Evolutionary conservation across 2,329 filamentous ascomycete species (phyloP).

Genomic region (Aulographum hederae): DNA sequence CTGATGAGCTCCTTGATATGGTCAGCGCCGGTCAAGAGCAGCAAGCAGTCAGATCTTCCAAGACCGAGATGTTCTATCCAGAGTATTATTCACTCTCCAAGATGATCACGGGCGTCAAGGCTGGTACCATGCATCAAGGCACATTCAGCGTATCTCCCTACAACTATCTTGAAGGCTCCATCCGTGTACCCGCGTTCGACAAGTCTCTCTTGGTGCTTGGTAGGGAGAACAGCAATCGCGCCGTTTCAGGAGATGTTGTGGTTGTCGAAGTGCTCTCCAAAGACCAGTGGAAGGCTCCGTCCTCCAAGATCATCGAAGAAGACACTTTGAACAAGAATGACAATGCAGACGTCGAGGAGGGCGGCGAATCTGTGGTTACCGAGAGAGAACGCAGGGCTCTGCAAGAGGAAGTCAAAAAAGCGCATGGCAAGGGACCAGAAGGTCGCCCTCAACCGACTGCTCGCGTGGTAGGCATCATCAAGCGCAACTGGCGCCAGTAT

Average conservation of each 20-base stretch:
- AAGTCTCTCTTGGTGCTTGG: slow-evolving; percentile 77
- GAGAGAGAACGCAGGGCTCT: slow-evolving; percentile 73
- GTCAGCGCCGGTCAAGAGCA: slow-evolving; percentile 63
- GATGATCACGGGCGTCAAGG: slow-evolving; percentile 86
- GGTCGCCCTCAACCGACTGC: slow-evolving; percentile 76
- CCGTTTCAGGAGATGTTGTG: slow-evolving; percentile 80
- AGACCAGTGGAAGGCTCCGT: slow-evolving; percentile 93
- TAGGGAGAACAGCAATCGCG: slow-evolving; percentile 87
- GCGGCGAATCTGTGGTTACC: slow-evolving; percentile 55
- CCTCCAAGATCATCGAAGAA: slow-evolving; percentile 89
- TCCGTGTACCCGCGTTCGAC: slow-evolving; percentile 78
- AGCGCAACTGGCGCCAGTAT: slow-evolving; percentile 95
- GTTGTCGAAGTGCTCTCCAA: slow-evolving; percentile 85
- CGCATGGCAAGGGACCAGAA: slow-evolving; percentile 59
- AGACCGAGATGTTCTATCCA: slow-evolving; percentile 60
- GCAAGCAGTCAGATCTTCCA: slow-evolving; percentile 43
- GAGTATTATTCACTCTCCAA: slow-evolving; percentile 81
- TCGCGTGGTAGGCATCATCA: slow-evolving; percentile 77
- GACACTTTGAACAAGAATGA: slow-evolving; percentile 84
- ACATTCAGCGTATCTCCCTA: slow-evolving; percentile 93
- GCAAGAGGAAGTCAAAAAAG: slow-evolving; percentile 78
- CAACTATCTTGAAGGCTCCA: slow-evolving; percentile 90
- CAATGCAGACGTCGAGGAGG: slow-evolving; percentile 76
- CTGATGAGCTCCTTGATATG: slow-evolving; percentile 79
- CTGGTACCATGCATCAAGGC: slow-evolving; percentile 78